Evolutionary conservation across 164 flowering plant genomes (phyloP).

Genomic region (Vitis rupestris): DNA sequence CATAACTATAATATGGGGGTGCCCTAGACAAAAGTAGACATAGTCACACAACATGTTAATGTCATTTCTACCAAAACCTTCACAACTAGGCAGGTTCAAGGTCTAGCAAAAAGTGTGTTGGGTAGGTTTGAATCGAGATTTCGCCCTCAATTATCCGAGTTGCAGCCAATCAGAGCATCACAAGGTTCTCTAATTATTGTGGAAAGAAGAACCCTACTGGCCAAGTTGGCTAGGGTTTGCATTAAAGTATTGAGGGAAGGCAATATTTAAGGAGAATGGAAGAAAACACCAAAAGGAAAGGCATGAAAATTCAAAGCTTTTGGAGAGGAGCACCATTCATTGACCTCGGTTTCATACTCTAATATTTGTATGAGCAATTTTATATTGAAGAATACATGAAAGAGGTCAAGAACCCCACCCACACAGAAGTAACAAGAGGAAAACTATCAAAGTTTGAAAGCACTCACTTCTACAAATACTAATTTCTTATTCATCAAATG

Average conservation of each 20-base stretch:
- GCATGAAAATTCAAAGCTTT: conserved; percentile 23
- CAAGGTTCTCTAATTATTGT: too few species aligned
- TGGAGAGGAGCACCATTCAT: conserved; percentile 24
- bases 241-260: neutral
- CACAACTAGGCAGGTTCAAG: too few species aligned
- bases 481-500: conserved; percentile 20
- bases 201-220: too few species aligned
- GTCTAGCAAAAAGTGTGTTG: too few species aligned
- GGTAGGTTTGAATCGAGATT: too few species aligned
- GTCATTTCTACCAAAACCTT: too few species aligned
- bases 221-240: conserved; percentile 10
- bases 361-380: conserved; percentile 6
- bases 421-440: conserved; percentile 28
- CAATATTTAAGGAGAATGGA: neutral
- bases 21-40: too few species aligned
- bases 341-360: conserved; percentile 38
- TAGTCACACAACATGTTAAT: too few species aligned
- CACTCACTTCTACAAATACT: conserved; percentile 27
- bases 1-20: too few species aligned
- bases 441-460: conserved; percentile 31
- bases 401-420: conserved; percentile 22
- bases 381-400: conserved; percentile 4
- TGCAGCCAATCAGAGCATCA: too few species aligned
- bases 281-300: conserved; percentile 15
- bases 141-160: too few species aligned